phyloP scores from a whole-genome alignment of 768 basidiomycete genomes.

The Guyanaporus albipodus region DNA sequence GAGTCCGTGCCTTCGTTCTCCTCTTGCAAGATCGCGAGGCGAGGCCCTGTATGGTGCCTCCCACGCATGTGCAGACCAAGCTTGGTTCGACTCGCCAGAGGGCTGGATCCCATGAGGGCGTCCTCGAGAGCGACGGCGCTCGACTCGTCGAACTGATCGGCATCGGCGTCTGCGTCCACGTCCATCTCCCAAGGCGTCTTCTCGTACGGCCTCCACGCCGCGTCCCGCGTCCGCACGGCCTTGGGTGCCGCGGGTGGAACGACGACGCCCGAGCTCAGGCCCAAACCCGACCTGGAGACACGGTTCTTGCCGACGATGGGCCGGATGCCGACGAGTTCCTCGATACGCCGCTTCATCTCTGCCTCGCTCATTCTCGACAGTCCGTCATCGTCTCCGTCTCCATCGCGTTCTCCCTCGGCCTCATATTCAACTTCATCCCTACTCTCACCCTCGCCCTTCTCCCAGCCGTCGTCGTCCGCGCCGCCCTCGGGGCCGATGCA shows the following conservation, averaged over 20 bases:
- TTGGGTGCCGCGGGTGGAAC: constrained; percentile 34
- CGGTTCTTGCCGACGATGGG: too few relatives aligned
- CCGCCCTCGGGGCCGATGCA: constrained; percentile 43
- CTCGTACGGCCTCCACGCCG: constrained; percentile 17
- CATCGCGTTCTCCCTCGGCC: not conserved
- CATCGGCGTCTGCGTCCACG: constrained; percentile 8
- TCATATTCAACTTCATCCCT: too few relatives aligned
- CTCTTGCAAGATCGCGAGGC: constrained; percentile 26
- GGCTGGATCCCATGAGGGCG: constrained; percentile 21
- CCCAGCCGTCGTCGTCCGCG: too few relatives aligned
- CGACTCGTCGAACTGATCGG: constrained; percentile 4
- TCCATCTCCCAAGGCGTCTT: constrained; percentile 27
- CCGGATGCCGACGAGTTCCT: constrained; percentile 55
- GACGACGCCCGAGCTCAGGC: constrained; percentile 23
- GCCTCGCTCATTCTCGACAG: constrained; percentile 32
- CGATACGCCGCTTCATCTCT: constrained; percentile 52
- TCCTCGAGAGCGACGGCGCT: constrained; percentile 17
- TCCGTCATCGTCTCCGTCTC: constrained; percentile 7
- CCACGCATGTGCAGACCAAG: constrained; percentile 5
- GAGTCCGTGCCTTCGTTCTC: constrained; percentile 23
- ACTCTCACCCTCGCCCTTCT: too few relatives aligned
- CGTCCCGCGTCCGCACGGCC: constrained; percentile 22
- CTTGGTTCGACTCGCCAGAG: too few relatives aligned
- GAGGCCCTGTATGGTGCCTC: constrained; percentile 1
- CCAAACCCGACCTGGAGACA: constrained; percentile 11